Base-by-base conservation (phyloP, 805 yeast genomes). In the Metschnikowia arizonensis region DNA sequence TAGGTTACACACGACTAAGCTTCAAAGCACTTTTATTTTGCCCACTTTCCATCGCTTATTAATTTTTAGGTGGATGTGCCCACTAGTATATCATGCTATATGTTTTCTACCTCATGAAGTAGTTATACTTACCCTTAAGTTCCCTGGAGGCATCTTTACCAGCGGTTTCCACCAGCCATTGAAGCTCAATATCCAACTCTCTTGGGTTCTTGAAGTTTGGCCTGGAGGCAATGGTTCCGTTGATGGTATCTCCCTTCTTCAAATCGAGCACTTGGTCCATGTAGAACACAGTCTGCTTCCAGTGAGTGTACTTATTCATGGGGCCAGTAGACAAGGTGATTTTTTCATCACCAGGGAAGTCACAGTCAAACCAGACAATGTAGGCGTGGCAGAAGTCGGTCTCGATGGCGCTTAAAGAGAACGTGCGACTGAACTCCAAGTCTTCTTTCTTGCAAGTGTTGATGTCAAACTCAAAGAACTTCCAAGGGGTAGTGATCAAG, bases 251-350 rank as follows among this genome's bases (percentile, higher is more conserved):
- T 47, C 91, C 96, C 55, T 74, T 72, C 60, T 83, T 82, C 50
- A 85, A 69, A 59, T 82, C 86, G 53, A 91, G 67, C 24, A 87
- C 95, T 58, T 88, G 86, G 56, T 78, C 81, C 60, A 91, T 75
- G 66, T 93, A 95, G 69, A 95, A 89, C 1, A 93, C 95, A 15
- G 97, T 86, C 72, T 93, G 99, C 66, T 93, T 95, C 99, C 99
- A 93, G 72, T 93, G 99, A 12, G 99, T 93, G 74, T 90, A 89
- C 56, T 82, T 80, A 39, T 89, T 83, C 68, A 85, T 89, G 29
- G 99, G 97, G 19, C 98, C 98, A 11, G 99, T 95, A 17, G 93
- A 83, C 63, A 93, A 90, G 26, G 70, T 72, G 47, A 91, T 83
- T 54, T 77, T 78, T 55, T 81, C 79, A 46, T 73, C 75, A 43